Percentiles rank a stretch among this genome's conserved stretches.
Evolutionary conservation across 2,329 filamentous ascomycete genomes (phyloP).

Genomic region (Paecilomyces sp.): DNA sequence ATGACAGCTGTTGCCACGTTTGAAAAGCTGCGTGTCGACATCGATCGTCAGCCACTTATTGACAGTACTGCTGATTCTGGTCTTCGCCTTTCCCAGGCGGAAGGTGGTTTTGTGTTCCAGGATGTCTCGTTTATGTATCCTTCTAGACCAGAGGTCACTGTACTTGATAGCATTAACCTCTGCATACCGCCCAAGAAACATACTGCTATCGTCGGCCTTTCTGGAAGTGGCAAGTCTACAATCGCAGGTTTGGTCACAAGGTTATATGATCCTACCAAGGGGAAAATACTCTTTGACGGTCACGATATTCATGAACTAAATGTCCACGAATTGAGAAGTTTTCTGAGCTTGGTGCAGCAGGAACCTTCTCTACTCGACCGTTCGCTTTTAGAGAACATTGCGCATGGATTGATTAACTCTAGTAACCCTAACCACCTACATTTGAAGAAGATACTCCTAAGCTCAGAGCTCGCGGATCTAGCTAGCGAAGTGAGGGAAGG

Average conservation of each 20-base stretch:
- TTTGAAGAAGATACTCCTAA: constrained; percentile 21
- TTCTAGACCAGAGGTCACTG: constrained; percentile 12
- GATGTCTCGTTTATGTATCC: constrained; percentile 39
- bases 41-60: constrained; percentile 45
- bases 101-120: constrained; percentile 25
- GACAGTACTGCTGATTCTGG: constrained; percentile 25
- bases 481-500: constrained; percentile 43
- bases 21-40: constrained; percentile 51
- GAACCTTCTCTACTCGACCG: constrained; percentile 79
- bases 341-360: constrained; percentile 81
- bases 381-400: constrained; percentile 76
- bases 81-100: constrained; percentile 14
- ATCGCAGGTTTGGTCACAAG: constrained; percentile 18
- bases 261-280: constrained; percentile 75
- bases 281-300: constrained; percentile 68
- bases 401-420: constrained; percentile 35
- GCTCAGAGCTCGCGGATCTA: constrained; percentile 60
- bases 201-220: constrained; percentile 24
- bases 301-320: constrained; percentile 69
- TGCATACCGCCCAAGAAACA: constrained; percentile 27
- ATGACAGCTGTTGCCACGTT: constrained; percentile 47
- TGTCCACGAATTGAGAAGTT: constrained; percentile 71
- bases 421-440: neutral
- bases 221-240: constrained; percentile 45
- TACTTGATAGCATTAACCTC: constrained; percentile 41